Evolutionary conservation across 257 asterid species (phyloP).

Genomic region (Penstemon barbatus): DNA sequence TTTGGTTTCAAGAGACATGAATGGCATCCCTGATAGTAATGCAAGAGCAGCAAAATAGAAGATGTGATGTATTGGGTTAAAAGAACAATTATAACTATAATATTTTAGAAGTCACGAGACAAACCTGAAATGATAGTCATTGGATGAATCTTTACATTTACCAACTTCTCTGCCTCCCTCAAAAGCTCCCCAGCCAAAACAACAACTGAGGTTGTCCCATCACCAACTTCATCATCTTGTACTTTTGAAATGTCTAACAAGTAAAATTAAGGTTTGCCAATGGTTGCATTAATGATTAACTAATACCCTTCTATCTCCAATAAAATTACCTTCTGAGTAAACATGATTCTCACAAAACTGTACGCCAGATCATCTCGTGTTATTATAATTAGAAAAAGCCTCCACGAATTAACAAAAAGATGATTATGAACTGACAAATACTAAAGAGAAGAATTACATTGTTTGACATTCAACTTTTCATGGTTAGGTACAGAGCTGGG

Average conservation of each 20-base stretch:
- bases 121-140: constrained; percentile 89
- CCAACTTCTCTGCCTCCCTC: constrained; percentile 96
- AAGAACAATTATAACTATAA: constrained; percentile 1
- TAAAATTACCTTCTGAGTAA: neutral
- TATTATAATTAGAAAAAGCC: neutral
- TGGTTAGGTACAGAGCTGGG: neutral
- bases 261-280: constrained; percentile 34
- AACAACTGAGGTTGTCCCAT: constrained; percentile 97
- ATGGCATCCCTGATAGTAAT: neutral
- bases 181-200: constrained; percentile 98
- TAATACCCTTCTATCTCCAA: neutral
- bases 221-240: constrained; percentile 99
- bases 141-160: constrained; percentile 87
- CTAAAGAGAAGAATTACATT: neutral
- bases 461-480: neutral
- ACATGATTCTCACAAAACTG: neutral
- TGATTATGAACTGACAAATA: neutral
- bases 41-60: neutral
- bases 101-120: constrained; percentile 18
- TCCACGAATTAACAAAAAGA: neutral
- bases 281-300: neutral
- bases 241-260: constrained; percentile 86
- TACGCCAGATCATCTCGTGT: constrained; percentile 2
- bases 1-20: neutral
- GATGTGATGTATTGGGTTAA: neutral